Base-by-base conservation (phyloP, 352 stramenopile species). In the Phytophthora macrochlamydospora region DNA sequence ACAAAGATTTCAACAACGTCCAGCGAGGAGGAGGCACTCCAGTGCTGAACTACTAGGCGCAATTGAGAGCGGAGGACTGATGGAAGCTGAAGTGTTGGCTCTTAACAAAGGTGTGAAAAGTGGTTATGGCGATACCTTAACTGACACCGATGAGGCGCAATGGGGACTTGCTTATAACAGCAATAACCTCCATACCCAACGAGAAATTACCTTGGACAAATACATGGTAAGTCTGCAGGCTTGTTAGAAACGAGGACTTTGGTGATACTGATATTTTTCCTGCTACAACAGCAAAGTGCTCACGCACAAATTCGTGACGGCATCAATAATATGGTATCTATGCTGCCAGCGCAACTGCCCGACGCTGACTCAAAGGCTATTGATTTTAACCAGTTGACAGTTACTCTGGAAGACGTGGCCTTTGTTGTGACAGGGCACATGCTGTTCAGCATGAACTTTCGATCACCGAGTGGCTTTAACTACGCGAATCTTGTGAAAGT, bases 391-490 rank as follows among this genome's bases (percentile, higher is more conserved):
- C 71, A 82, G 14, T 59, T 94, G 2, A 64, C 64, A 4, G 50
- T 60, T 28, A 80, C 77, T 3, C 60, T 94, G 18, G 81, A 94
- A 62, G 87, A 94, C 42, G 87, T 92, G 38, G 84, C 87, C 40
- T 92, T 89, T 51, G 78, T 93, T 4, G 82, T 88, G 54, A 87
- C 82, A 0, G 83, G 83, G 0, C 85, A 92, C 56, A 66, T 91
- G 58, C 75, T 95, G 4, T 90, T 92, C 40, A 91, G 85, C 43
- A 93, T 92, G 81, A 91, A 92, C 58, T 93, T 91, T 50, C 83
- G 85, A 13, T 79, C 69, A 2, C 46, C 76, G 14, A 89, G 81
- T 59, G 87, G 87, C 12, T 96, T 94, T 58, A 96, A 96, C 65
- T 92, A 92, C 68, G 51, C 57, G 2, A 81, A 81, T 40, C 69